Evolutionary conservation across 177 flowering plant genomes (phyloP).

Genomic region (Telopea speciosissima): DNA sequence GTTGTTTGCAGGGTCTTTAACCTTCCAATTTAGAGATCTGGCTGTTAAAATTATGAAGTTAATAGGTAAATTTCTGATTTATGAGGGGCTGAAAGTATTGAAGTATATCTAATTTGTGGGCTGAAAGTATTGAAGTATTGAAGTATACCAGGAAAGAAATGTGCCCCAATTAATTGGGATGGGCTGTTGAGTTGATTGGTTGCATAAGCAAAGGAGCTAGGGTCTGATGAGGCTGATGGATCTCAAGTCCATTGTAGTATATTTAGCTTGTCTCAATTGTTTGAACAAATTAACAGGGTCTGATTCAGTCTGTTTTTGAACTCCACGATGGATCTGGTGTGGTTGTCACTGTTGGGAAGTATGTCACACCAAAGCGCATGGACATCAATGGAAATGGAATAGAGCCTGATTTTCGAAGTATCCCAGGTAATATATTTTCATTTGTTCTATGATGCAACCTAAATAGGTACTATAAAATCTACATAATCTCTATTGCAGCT

Average conservation of each 20-base stretch:
- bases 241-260: not conserved
- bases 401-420: slow-evolving; percentile 63
- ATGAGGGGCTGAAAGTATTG: too few species aligned
- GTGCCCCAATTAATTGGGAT: not conserved
- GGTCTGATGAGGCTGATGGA: not conserved
- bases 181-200: not conserved
- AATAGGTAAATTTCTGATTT: too few species aligned
- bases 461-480: not conserved
- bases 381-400: slow-evolving; percentile 95
- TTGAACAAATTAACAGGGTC: slow-evolving; percentile 40
- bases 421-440: slow-evolving; percentile 50
- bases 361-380: slow-evolving; percentile 79
- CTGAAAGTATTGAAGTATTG: too few species aligned
- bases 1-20: too few species aligned
- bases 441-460: not conserved
- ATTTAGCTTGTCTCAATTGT: not conserved
- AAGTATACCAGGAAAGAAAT: too few species aligned
- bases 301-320: slow-evolving; percentile 92
- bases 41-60: not conserved
- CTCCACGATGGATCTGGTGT: slow-evolving; percentile 95
- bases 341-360: slow-evolving; percentile 91
- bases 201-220: too few species aligned
- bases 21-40: not conserved
- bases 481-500: slow-evolving; percentile 34
- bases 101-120: too few species aligned